Evolutionary conservation across 257 asterid species (phyloP).

Genomic region (Ligustrum vulgare): DNA sequence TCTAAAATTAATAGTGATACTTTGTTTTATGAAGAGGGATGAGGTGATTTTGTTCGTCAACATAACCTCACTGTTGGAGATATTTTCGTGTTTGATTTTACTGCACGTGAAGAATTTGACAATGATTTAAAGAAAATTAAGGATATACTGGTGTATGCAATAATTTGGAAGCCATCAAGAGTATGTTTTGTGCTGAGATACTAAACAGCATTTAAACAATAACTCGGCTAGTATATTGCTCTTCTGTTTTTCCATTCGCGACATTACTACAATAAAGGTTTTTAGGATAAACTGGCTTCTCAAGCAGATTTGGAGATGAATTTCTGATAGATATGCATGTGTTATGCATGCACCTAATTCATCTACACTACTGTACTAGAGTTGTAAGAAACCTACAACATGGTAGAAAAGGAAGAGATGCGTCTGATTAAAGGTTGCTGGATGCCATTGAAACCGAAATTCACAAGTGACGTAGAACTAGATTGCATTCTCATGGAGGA

Average conservation of each 20-base stretch:
- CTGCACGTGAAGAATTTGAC: slow-evolving; percentile 14
- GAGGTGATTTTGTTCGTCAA: slow-evolving; percentile 17
- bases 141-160: not conserved
- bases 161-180: not conserved
- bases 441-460: no score
- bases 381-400: no score
- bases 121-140: not conserved
- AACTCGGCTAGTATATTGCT: not conserved
- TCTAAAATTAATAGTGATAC: not conserved
- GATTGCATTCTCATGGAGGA: not conserved
- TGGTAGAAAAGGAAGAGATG: no score
- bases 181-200: not conserved
- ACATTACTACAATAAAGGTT: not conserved
- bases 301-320: not conserved
- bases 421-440: no score
- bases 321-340: not conserved
- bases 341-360: no score
- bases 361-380: no score
- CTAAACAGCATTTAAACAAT: not conserved
- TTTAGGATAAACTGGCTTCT: not conserved
- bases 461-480: no score
- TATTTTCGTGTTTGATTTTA: slow-evolving; percentile 11
- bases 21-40: slow-evolving; percentile 16
- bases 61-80: slow-evolving; percentile 23
- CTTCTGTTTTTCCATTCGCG: not conserved